Base-by-base conservation (phyloP, 2,329 filamentous ascomycete genomes). In the Rasamsonia emersonii region DNA sequence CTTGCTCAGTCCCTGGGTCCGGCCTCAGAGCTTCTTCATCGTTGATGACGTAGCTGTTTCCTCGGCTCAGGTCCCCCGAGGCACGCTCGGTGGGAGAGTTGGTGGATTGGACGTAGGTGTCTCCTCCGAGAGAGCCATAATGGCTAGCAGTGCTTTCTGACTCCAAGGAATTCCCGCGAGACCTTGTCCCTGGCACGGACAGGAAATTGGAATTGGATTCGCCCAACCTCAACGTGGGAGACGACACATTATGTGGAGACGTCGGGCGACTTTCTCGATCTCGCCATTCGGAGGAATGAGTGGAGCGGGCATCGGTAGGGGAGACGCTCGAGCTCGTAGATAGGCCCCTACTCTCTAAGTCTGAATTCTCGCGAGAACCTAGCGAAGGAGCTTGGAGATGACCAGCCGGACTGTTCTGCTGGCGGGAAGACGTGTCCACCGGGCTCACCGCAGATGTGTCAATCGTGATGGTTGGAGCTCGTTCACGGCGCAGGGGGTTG, bases 1-100 rank as follows among this genome's bases (percentile, higher is more conserved):
- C 77, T 11, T 64, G 70, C 55, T 86, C 81, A 1, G 75, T 79
- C 5, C 79, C 79, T 1, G 77, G 79, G 49, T 88, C 82, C 0
- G 82, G 78, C 13, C 65, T 69, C 8, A 84, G 59, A 0, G 79
- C 76, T 37, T 79, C 73, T 38, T 75, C 62, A 41, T 77, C 73
- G 26, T 73, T 71, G 30, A 77, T 61, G 7, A 80, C 56, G 37
- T 68, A 61, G 28, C 62, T 58, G 50, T 41, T 66, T 57, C 11
- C 61, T 54, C n/a, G 56, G 47, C 43, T 61, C 49, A 31, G 55
- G 32, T 64, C 61, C 33, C 59, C 53, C 10, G 59, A 49, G 2
- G 60, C 50, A 18, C 58, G 59, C 14, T 65, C 65, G 19, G 60
- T 54, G 18, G 67, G 54, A 15, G 60, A 50, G 27, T 63, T 47